These are phyloP conservation scores for Hibiscus syriacus DNA, from an alignment of 345 rosid species.

Conservation along the genomic window DNA sequence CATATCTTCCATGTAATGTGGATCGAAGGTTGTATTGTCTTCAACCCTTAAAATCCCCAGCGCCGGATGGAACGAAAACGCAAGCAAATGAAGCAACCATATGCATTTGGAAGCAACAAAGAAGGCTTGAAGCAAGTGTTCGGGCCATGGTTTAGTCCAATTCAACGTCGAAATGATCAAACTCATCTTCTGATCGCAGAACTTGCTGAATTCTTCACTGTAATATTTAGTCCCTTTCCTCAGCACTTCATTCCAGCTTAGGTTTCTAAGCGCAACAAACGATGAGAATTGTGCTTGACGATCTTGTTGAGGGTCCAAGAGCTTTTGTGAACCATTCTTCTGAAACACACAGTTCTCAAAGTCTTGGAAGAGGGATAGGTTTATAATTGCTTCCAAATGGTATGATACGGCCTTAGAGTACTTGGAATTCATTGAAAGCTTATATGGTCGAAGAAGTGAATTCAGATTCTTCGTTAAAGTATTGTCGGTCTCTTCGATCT, in stretches of 20 bases:
- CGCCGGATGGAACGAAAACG: slow-evolving; percentile 76
- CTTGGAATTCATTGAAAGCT: slow-evolving; percentile 50
- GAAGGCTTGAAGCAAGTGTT: slow-evolving; percentile 77
- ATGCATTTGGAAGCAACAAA: slow-evolving; percentile 89
- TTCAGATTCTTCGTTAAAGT: slow-evolving; percentile 49
- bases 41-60: slow-evolving; percentile 76
- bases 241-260: slow-evolving; percentile 93
- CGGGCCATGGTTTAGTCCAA: slow-evolving; percentile 94
- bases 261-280: slow-evolving; percentile 62
- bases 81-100: slow-evolving; percentile 92
- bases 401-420: slow-evolving; percentile 61
- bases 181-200: slow-evolving; percentile 96
- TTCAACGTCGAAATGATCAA: slow-evolving; percentile 61
- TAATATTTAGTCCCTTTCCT: slow-evolving; percentile 90
- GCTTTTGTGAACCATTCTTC: slow-evolving; percentile 67
- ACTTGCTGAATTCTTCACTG: slow-evolving; percentile 91
- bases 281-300: slow-evolving; percentile 70
- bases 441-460: slow-evolving; percentile 55
- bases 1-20: slow-evolving; percentile 85
- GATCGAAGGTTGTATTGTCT: slow-evolving; percentile 59
- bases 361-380: slow-evolving; percentile 78
- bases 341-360: slow-evolving; percentile 82
- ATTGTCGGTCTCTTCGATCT: slow-evolving; percentile 64
- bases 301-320: slow-evolving; percentile 71
- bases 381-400: slow-evolving; percentile 78